These are phyloP conservation scores for Daldinia childiae DNA, from an alignment of 495 filamentous ascomycete genomes.

Conservation along the genomic window DNA sequence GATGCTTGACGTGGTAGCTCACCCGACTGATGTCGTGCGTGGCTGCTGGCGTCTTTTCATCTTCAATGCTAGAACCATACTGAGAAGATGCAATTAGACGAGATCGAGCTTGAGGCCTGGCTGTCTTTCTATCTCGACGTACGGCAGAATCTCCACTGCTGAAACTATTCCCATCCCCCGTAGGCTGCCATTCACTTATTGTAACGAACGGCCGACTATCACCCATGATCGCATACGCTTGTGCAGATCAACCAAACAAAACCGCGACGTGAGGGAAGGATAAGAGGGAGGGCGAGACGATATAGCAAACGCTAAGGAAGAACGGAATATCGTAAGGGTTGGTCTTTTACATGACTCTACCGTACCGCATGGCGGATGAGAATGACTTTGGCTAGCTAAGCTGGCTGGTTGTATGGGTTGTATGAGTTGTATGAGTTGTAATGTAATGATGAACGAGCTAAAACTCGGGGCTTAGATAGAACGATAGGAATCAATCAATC, in stretches of 20 bases:
- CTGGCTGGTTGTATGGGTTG: background rate
- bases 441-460: background rate
- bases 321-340: conserved; percentile 23
- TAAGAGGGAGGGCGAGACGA: background rate
- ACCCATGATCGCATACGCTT: conserved; percentile 48
- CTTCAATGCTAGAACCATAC: conserved; percentile 56
- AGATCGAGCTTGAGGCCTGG: conserved; percentile 43
- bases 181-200: conserved; percentile 55
- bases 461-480: background rate
- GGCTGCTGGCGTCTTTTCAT: conserved; percentile 51
- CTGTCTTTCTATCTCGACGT: conserved; percentile 45
- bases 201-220: conserved; percentile 52
- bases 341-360: conserved; percentile 35
- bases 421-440: background rate
- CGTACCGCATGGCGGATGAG: conserved; percentile 32
- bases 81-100: conserved; percentile 40
- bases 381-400: background rate
- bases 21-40: conserved; percentile 64
- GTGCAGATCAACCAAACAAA: conserved; percentile 33
- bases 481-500: conserved; percentile 2
- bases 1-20: conserved; percentile 61
- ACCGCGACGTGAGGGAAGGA: conserved; percentile 9
- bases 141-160: conserved; percentile 60
- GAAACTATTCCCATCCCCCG: conserved; percentile 50
- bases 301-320: conserved; percentile 13